Evolutionary conservation across 176 grass and related monocot genomes (phyloP).

Genomic region (Musa itinerans): DNA sequence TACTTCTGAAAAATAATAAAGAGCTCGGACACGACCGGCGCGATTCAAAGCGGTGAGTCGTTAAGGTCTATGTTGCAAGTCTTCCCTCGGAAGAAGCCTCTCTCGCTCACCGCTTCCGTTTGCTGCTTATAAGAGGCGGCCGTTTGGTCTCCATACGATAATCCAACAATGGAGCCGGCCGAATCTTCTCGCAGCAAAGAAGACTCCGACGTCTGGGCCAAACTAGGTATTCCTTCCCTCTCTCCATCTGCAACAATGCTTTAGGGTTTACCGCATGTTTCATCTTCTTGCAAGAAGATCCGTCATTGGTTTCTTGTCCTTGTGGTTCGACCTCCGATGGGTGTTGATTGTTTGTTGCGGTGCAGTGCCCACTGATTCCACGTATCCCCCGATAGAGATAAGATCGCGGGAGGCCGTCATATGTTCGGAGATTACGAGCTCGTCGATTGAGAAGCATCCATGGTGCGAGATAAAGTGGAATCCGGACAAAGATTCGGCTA

Average conservation of each 20-base stretch:
- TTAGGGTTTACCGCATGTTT: neutral
- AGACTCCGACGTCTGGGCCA: slow-evolving; percentile 49
- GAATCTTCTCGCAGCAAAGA: slow-evolving; percentile 50
- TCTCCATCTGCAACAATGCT: neutral
- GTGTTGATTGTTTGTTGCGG: slow-evolving; percentile 14
- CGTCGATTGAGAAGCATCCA: slow-evolving; percentile 28
- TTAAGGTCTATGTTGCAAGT: neutral
- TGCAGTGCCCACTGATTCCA: slow-evolving; percentile 50
- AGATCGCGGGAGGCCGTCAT: slow-evolving; percentile 36
- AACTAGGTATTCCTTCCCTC: slow-evolving; percentile 39
- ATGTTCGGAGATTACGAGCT: slow-evolving; percentile 35
- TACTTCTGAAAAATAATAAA: too few relatives aligned
- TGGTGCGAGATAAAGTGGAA: slow-evolving; percentile 74
- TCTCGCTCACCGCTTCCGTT: neutral
- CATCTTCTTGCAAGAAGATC: neutral
- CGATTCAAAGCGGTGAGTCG: too few relatives aligned
- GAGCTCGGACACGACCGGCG: too few relatives aligned
- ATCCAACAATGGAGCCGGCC: slow-evolving; percentile 45
- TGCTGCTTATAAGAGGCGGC: too few relatives aligned
- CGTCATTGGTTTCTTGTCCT: slow-evolving; percentile 13
- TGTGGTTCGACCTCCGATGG: neutral
- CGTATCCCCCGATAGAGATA: slow-evolving; percentile 43
- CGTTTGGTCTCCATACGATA: neutral
- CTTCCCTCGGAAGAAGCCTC: slow-evolving; percentile 18
- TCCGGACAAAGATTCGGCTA: slow-evolving; percentile 29